phyloP scores from a whole-genome alignment of 805 yeast genomes.

The Wickerhamiella parazyma region DNA sequence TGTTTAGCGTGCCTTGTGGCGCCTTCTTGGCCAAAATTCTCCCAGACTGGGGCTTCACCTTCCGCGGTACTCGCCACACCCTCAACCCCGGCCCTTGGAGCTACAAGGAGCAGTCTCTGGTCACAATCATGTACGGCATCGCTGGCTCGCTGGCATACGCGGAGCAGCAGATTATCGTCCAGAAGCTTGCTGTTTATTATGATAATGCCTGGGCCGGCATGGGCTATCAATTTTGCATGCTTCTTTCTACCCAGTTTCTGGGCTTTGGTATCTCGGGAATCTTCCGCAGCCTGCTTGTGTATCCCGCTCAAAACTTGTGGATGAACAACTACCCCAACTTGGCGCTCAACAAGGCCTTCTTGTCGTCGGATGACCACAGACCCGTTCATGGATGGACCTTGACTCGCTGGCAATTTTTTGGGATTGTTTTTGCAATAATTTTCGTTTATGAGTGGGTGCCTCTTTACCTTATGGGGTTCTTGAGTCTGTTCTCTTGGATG shows the following conservation, averaged over 20 bases:
- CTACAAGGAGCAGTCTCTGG: constrained; percentile 22
- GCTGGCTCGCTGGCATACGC: constrained; percentile 12
- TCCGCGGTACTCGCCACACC: constrained; percentile 30
- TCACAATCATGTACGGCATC: constrained; percentile 29
- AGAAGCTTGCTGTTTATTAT: constrained; percentile 24
- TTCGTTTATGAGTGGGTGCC: constrained; percentile 60
- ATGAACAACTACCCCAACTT: constrained; percentile 46
- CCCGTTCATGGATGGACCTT: constrained; percentile 47
- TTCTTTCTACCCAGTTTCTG: constrained; percentile 37
- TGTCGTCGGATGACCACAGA: constrained; percentile 18
- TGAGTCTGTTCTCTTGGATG: constrained; percentile 52
- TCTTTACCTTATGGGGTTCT: constrained; percentile 47
- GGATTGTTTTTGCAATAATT: constrained; percentile 29
- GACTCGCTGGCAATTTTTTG: constrained; percentile 40
- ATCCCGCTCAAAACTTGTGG: constrained; percentile 30
- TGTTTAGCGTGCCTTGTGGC: constrained; percentile 51
- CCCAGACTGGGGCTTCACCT: constrained; percentile 35
- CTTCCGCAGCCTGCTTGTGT: constrained; percentile 38
- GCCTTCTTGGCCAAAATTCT: constrained; percentile 29
- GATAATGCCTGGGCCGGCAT: constrained; percentile 26
- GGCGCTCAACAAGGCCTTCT: constrained; percentile 35
- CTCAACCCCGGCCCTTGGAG: constrained; percentile 56
- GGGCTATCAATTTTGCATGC: constrained; percentile 34
- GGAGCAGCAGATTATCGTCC: constrained; percentile 17
- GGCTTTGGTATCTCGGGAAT: constrained; percentile 44